phyloP scores from a whole-genome alignment of 805 yeast species.

The Wickerhamomyces silvicola region DNA sequence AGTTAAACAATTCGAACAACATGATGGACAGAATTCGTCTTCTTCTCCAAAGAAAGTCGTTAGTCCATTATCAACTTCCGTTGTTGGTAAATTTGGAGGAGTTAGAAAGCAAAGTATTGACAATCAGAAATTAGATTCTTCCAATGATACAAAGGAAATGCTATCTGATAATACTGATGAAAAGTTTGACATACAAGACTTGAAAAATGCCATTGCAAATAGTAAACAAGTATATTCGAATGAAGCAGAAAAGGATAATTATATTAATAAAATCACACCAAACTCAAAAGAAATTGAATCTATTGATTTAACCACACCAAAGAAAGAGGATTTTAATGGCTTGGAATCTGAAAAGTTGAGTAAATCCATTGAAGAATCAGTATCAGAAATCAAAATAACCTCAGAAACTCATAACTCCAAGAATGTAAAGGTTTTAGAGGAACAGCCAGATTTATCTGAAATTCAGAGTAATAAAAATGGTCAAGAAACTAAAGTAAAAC shows the following conservation, averaged over 20 bases:
- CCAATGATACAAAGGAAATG: not conserved
- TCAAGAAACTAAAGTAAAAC: too few relatives aligned
- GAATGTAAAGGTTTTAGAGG: too few relatives aligned
- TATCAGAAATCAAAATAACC: too few relatives aligned
- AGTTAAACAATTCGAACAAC: slow-evolving; percentile 26
- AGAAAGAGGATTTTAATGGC: too few relatives aligned
- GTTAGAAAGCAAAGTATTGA: slow-evolving; percentile 12
- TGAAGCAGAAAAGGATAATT: not conserved
- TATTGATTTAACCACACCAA: too few relatives aligned
- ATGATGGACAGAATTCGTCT: slow-evolving; percentile 8
- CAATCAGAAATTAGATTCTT: too few relatives aligned
- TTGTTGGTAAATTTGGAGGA: slow-evolving; percentile 16
- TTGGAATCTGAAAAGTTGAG: too few relatives aligned
- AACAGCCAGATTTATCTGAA: too few relatives aligned
- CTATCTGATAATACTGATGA: slow-evolving; percentile 1
- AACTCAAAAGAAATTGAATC: slow-evolving; percentile 1
- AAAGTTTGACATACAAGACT: slow-evolving; percentile 1
- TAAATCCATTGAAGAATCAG: too few relatives aligned
- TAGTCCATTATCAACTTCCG: slow-evolving; percentile 16
- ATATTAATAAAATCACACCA: not conserved
- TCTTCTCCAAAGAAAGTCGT: slow-evolving; percentile 9
- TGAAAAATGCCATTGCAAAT: slow-evolving; percentile 7
- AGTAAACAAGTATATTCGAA: not conserved
- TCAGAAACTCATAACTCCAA: too few relatives aligned
- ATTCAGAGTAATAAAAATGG: too few relatives aligned